phyloP scores from a whole-genome alignment of 495 filamentous ascomycete species.

The Friedmanniomyces endolithicus region DNA sequence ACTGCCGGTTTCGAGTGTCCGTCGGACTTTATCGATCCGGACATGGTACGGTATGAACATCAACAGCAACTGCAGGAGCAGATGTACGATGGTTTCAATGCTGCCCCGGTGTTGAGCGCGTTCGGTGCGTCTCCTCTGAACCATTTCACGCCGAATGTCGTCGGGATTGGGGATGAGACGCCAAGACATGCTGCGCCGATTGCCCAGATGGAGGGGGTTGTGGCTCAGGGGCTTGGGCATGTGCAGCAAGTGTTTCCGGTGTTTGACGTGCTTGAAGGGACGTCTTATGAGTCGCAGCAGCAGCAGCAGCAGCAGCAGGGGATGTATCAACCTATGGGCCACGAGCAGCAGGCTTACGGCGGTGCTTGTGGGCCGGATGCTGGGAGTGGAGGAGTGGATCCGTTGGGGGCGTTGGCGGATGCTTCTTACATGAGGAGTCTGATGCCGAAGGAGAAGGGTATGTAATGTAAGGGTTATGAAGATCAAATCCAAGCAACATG shows the following conservation, averaged over 20 bases:
- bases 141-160: too few species aligned
- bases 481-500: too few species aligned
- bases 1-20: conserved; percentile 5
- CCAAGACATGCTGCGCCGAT: background rate
- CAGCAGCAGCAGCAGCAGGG: background rate
- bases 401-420: conserved; percentile 12
- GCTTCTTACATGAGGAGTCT: conserved; percentile 8
- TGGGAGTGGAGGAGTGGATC: background rate
- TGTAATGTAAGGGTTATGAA: too few species aligned
- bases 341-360: conserved; percentile 8
- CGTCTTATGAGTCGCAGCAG: too few species aligned
- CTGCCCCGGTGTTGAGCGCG: background rate
- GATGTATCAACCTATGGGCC: background rate
- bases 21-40: conserved; percentile 4
- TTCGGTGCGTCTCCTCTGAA: too few species aligned
- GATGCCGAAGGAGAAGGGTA: conserved; percentile 1
- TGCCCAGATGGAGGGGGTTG: background rate
- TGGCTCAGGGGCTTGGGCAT: conserved; percentile 1
- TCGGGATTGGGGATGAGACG: too few species aligned
- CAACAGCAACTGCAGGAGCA: background rate
- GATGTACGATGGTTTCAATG: background rate
- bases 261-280: background rate
- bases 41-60: background rate
- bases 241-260: background rate
- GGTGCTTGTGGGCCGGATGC: conserved; percentile 10